Conservation (phyloP, 2,329 filamentous ascomycete species). For the Cercospora zeina region DNA sequence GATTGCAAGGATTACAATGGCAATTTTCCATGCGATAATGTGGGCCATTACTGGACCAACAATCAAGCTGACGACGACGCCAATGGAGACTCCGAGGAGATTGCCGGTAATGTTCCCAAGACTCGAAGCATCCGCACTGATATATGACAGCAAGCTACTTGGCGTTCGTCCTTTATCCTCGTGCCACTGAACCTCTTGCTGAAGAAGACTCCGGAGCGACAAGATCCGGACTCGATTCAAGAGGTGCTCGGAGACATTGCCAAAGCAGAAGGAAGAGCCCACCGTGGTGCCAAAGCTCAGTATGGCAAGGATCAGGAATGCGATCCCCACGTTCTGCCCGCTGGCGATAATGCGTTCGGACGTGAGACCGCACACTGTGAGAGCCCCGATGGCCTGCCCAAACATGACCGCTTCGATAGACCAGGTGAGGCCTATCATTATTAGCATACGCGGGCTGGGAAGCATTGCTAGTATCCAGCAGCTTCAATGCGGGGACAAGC, state of each 20-base stretch:
- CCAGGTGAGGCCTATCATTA: neutral
- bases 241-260: conserved; percentile 62
- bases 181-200: conserved; percentile 70
- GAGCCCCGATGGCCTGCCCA: conserved; percentile 57
- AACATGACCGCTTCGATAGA: conserved; percentile 57
- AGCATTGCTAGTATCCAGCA: neutral
- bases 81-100: conserved; percentile 67
- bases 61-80: conserved; percentile 66
- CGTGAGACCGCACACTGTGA: conserved; percentile 55
- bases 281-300: conserved; percentile 63
- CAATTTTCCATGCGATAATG: conserved; percentile 74
- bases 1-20: conserved; percentile 67
- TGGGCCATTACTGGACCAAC: conserved; percentile 68
- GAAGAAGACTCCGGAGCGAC: conserved; percentile 63
- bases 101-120: conserved; percentile 69
- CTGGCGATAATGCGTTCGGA: conserved; percentile 51
- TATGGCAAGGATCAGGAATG: conserved; percentile 61
- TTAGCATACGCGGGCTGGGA: neutral
- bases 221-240: conserved; percentile 63
- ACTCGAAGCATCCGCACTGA: conserved; percentile 67
- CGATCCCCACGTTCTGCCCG: conserved; percentile 59
- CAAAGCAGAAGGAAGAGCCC: conserved; percentile 59
- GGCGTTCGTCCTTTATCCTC: conserved; percentile 64
- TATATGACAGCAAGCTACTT: conserved; percentile 62
- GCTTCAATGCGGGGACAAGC: neutral